These are phyloP conservation scores for Heterobasidion parviporum DNA, from an alignment of 1,284 basidiomycete species.

Conservation along the genomic window DNA sequence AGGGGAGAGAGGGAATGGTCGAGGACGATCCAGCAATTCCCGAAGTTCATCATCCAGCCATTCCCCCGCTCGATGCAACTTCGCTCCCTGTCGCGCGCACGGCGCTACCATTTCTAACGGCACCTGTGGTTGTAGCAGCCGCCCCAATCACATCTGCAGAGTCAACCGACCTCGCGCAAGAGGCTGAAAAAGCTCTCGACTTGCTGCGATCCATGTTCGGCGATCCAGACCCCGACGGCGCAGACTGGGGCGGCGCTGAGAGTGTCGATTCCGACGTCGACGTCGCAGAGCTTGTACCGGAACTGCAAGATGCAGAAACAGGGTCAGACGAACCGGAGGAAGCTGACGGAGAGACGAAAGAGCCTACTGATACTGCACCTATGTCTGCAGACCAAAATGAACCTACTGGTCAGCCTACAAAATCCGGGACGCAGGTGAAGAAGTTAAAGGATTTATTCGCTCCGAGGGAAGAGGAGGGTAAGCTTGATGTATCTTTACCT, in stretches of 20 bases:
- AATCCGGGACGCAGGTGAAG: constrained; percentile 10
- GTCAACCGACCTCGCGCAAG: constrained; percentile 29
- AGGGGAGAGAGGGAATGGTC: constrained; percentile 10
- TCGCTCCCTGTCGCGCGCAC: background rate
- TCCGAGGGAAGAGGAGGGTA: constrained; percentile 57
- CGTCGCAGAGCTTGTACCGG: constrained; percentile 31
- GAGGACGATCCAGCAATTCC: background rate
- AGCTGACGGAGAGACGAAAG: constrained; percentile 11
- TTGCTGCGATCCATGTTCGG: constrained; percentile 49
- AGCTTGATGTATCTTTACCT: constrained; percentile 6
- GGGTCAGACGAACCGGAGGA: constrained; percentile 24
- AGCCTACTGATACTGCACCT: background rate
- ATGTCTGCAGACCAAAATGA: background rate
- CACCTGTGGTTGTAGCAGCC: background rate
- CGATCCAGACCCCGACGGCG: constrained; percentile 15
- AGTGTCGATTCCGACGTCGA: constrained; percentile 42
- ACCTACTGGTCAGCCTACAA: background rate
- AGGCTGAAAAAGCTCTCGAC: constrained; percentile 38
- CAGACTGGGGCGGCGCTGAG: constrained; percentile 48
- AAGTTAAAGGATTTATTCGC: constrained; percentile 64
- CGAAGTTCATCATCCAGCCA: background rate
- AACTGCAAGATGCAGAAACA: constrained; percentile 3
- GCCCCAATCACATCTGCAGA: constrained; percentile 9
- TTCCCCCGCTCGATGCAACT: background rate
- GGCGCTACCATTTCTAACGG: background rate